Percentiles rank a stretch among this genome's conserved stretches.
Conservation (phyloP, 208 protist species). For the Endotrypanum monterogeii region DNA sequence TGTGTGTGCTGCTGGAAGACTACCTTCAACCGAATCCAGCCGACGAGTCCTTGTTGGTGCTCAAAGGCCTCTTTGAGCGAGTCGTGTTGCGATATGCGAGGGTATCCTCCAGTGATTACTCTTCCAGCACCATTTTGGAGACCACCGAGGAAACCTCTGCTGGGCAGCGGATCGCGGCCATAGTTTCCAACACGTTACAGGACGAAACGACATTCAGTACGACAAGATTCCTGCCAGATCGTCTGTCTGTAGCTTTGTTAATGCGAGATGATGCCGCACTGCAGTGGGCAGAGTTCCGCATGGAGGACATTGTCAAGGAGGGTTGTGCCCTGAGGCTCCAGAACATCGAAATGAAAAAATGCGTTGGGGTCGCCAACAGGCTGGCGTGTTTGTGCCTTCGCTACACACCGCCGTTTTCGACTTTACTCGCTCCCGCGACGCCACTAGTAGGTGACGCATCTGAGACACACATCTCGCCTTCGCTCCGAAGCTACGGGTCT, state of each 20-base stretch:
- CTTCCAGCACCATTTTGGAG: background rate
- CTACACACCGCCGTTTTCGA: constrained; percentile 14
- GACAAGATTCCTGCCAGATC: background rate
- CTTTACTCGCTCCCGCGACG: background rate
- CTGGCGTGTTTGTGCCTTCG: constrained; percentile 15
- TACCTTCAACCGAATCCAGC: constrained; percentile 47
- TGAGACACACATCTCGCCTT: background rate
- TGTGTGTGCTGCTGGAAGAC: constrained; percentile 76
- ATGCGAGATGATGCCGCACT: constrained; percentile 15
- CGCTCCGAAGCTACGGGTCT: constrained; percentile 28
- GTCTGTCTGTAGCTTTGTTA: background rate
- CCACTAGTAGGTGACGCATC: background rate
- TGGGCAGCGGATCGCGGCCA: background rate
- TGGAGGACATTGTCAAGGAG: constrained; percentile 31
- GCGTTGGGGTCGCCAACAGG: constrained; percentile 11
- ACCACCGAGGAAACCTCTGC: background rate
- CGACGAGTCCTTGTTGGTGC: constrained; percentile 57
- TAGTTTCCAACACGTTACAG: background rate
- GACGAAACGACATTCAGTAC: background rate
- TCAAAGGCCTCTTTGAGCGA: constrained; percentile 51
- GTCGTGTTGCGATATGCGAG: constrained; percentile 19
- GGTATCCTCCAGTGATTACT: background rate
- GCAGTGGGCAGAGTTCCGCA: constrained; percentile 16
- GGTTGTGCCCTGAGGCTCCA: constrained; percentile 19
- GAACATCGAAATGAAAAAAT: constrained; percentile 14